Conservation (phyloP, 192 early-diverging fungal genomes). For the Paraglomus brasilianum region DNA sequence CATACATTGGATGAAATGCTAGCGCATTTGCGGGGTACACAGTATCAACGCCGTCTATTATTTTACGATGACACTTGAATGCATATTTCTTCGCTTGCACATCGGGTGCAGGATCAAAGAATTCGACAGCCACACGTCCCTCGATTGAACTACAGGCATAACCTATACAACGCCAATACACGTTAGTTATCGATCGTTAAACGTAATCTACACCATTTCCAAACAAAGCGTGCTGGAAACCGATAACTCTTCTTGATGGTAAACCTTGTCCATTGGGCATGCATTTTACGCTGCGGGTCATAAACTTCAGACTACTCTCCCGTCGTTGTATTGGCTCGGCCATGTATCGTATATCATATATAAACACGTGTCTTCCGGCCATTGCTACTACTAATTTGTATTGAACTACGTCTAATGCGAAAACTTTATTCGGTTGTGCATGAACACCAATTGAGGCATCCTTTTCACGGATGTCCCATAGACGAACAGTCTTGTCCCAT, state of each 20-base stretch:
- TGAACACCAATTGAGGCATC: slow-evolving; percentile 42
- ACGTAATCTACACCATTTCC: slow-evolving; percentile 5
- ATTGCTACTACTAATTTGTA: slow-evolving; percentile 80
- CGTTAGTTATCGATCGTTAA: too few species aligned
- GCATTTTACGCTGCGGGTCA: slow-evolving; percentile 78
- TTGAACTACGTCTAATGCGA: slow-evolving; percentile 76
- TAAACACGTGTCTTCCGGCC: slow-evolving; percentile 69
- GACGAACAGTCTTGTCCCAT: slow-evolving; percentile 87
- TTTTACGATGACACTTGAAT: slow-evolving; percentile 94
- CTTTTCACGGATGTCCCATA: slow-evolving; percentile 70
- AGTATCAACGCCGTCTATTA: slow-evolving; percentile 70
- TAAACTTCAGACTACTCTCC: slow-evolving; percentile 84
- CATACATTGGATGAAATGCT: slow-evolving; percentile 87
- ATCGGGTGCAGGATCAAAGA: slow-evolving; percentile 70
- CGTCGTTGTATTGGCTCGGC: slow-evolving; percentile 65
- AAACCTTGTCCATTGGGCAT: slow-evolving; percentile 81
- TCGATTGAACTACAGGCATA: slow-evolving; percentile 92
- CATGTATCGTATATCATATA: slow-evolving; percentile 89
- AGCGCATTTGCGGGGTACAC: slow-evolving; percentile 94
- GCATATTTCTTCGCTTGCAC: slow-evolving; percentile 83
- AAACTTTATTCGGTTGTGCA: slow-evolving; percentile 74
- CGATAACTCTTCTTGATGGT: background rate
- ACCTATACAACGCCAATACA: slow-evolving; percentile 43
- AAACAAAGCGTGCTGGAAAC: background rate
- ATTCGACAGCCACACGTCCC: slow-evolving; percentile 92